phyloP scores from a whole-genome alignment of 148 eudicot species.

The Persicaria maculosa region DNA sequence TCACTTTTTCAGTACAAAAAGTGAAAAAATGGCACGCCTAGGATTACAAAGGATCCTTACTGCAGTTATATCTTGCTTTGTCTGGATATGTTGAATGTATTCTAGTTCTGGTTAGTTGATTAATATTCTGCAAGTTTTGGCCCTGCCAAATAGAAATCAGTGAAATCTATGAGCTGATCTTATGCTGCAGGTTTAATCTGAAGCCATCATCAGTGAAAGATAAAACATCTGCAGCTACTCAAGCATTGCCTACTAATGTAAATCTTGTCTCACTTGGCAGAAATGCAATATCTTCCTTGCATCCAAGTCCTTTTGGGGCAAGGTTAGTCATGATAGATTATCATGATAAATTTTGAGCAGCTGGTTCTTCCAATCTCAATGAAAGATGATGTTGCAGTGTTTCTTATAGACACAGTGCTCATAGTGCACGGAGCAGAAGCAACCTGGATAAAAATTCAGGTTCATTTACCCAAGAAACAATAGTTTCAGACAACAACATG shows the following conservation, averaged over 20 bases:
- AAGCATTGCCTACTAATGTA: slow-evolving; percentile 4
- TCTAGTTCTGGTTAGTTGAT: neutral
- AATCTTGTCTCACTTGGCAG: neutral
- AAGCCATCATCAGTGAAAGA: neutral
- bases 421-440: neutral
- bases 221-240: neutral
- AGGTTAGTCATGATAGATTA: neutral
- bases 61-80: neutral
- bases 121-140: neutral
- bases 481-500: neutral
- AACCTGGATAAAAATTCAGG: neutral
- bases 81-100: neutral
- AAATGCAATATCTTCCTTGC: neutral
- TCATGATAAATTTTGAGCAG: neutral
- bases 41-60: neutral
- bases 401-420: neutral
- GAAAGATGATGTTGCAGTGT: slow-evolving; percentile 1
- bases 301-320: slow-evolving; percentile 5
- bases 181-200: neutral
- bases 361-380: neutral
- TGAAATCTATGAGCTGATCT: neutral
- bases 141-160: neutral
- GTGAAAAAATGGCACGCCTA: neutral
- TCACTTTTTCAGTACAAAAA: neutral
- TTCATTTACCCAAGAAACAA: neutral